A percentile compares a stretch with the other conserved stretches of the same genome.
Evolutionary conservation across 169 alveolate species (phyloP).

Genomic region (Cryptosporidium ubiquitum): DNA sequence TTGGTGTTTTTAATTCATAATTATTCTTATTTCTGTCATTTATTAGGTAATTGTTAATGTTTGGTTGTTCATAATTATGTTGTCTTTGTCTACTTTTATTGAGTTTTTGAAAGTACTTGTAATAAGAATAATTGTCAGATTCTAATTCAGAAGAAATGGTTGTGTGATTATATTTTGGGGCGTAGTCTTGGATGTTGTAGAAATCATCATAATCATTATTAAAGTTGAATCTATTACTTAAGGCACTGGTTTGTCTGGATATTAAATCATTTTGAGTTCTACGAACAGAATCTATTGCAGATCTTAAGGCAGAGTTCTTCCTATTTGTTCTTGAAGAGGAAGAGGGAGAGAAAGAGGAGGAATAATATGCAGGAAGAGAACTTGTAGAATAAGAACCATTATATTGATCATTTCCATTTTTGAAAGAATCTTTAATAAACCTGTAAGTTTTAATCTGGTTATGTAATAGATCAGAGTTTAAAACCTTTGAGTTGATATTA

Average conservation of each 20-base stretch:
- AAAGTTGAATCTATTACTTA: neutral
- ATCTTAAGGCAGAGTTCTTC: conserved; percentile 14
- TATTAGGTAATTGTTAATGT: neutral
- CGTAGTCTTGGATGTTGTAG: neutral
- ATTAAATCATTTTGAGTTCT: neutral
- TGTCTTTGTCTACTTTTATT: conserved; percentile 2
- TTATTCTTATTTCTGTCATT: neutral
- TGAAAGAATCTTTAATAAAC: conserved; percentile 21
- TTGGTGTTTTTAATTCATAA: neutral
- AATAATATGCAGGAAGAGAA: neutral
- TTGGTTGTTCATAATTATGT: neutral
- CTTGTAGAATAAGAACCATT: neutral
- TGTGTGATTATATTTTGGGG: neutral
- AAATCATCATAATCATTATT: neutral
- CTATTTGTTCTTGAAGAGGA: neutral
- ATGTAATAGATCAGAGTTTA: neutral
- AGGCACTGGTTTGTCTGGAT: neutral
- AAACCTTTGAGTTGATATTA: neutral
- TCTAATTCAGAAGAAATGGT: neutral
- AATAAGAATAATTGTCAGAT: neutral
- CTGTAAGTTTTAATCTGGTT: conserved; percentile 24
- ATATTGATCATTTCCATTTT: neutral
- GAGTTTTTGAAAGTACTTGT: neutral
- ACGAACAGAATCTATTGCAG: conserved; percentile 38
- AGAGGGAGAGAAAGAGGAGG: neutral